Base-by-base conservation (phyloP, 345 rosid genomes). In the Angophora floribunda region DNA sequence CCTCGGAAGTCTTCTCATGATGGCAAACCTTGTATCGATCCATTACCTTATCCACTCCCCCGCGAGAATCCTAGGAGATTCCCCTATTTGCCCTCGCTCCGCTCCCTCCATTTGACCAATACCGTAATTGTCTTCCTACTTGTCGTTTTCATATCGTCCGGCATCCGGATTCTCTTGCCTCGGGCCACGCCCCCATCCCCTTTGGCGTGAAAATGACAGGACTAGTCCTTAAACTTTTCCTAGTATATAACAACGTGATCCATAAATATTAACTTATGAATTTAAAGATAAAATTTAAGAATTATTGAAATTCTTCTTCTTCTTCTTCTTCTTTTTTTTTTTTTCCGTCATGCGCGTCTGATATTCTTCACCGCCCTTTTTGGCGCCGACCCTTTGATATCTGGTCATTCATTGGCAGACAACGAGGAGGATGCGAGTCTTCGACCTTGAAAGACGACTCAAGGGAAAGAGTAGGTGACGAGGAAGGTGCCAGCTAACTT, bases 161-260 rank as follows among this genome's bases (percentile, higher is more conserved):
- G 82, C 26, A 4, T 41, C 7, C 4, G 3, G 19, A 36, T 36
- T 36, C 13, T 5, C 26, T 24, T 75, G 82, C 45, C 82, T 5
- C 5, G 14, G 49, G 26, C 10, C 5, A 41, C 82, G 9, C 47
- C 41, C 41, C 41, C 13, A 55, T 55, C 26, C 13, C 4, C 0
- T 55, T 55, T 55, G 5, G 22, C 6, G 5, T 55, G 41, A 55
- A 55, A 55, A 22, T 8, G 61, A 55, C 28, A 55, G 22, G 9
- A 22, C 22, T 22, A 55, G 9, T 55, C 2, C 0, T 0, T 55
- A 55, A 55, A 12, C 6, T 55, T 55, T 55, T 55, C 2, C 0
- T 0, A 0, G 1, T 55, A 1, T 55, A 55, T n/a, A n/a, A n/a
- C 24, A 22, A 55, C 9, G 0, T 55, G 1, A 8, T 22, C 1